Evolutionary conservation across 305 asterid species (phyloP).

Genomic region (Fraxinus baroniana): DNA sequence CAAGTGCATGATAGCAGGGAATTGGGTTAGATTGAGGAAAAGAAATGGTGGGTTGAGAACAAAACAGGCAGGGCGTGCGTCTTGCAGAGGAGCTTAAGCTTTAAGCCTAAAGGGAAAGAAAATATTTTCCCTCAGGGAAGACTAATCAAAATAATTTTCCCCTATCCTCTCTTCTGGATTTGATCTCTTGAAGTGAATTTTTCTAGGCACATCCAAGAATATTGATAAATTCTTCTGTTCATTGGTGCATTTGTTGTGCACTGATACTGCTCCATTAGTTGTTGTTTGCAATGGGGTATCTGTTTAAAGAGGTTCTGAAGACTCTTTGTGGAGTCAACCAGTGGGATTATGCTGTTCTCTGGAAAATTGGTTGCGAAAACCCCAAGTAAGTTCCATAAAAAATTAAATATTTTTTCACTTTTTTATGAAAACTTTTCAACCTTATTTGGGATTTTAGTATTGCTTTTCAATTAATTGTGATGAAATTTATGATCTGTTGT

Average conservation of each 20-base stretch:
- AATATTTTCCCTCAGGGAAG: conserved; percentile 5
- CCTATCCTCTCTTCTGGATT: conserved; percentile 14
- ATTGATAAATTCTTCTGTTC: conserved; percentile 9
- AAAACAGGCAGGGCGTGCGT: conserved; percentile 96
- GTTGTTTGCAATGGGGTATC: conserved; percentile 50
- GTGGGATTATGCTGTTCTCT: conserved; percentile 76
- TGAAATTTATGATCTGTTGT: background rate
- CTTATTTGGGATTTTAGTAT: background rate
- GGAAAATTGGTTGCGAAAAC: conserved; percentile 68
- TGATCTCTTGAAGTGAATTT: conserved; percentile 9
- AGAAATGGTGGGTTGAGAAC: conserved; percentile 96
- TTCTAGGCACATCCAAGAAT: conserved; percentile 5
- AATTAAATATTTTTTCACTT: background rate
- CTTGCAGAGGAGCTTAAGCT: conserved; percentile 86
- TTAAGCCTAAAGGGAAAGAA: conserved; percentile 8
- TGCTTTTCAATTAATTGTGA: conserved; percentile 4
- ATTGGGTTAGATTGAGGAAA: conserved; percentile 87
- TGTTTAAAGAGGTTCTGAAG: conserved; percentile 72
- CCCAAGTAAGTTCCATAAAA: conserved; percentile 50
- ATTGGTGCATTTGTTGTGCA: conserved; percentile 25
- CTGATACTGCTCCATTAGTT: conserved; percentile 11
- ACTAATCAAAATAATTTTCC: conserved; percentile 8
- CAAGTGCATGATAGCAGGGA: conserved; percentile 47
- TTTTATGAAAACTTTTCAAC: background rate
- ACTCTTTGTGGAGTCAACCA: conserved; percentile 70